A percentile compares a stretch with the other conserved stretches of the same genome.
These are phyloP conservation scores for Coemansia sp. DNA, from an alignment of 192 early-diverging fungal species.

Conservation along the genomic window DNA sequence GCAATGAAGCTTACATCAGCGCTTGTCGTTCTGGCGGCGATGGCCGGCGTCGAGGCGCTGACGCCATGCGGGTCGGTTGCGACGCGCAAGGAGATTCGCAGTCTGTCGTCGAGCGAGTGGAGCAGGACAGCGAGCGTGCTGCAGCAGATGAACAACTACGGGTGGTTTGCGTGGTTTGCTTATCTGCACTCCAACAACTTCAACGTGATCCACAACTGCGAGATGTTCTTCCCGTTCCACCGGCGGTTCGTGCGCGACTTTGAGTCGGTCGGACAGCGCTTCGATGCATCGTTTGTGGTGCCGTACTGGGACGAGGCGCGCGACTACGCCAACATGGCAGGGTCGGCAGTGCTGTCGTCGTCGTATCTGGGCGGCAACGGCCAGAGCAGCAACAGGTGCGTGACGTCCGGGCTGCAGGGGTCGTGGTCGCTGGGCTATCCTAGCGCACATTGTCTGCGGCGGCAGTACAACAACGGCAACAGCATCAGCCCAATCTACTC, in stretches of 20 bases:
- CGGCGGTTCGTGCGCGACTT: constrained; percentile 52
- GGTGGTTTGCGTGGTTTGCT: constrained; percentile 48
- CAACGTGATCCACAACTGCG: constrained; percentile 41
- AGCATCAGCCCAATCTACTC: constrained; percentile 44
- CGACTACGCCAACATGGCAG: constrained; percentile 50
- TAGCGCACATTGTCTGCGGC: constrained; percentile 43
- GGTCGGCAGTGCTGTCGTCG: constrained; percentile 33
- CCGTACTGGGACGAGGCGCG: constrained; percentile 58
- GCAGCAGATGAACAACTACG: constrained; percentile 27
- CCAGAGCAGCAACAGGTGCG: constrained; percentile 27
- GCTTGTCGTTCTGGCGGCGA: constrained; percentile 39
- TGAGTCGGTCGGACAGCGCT: constrained; percentile 44
- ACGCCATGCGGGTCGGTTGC: constrained; percentile 19
- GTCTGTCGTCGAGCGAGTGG: constrained; percentile 40
- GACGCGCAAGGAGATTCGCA: constrained; percentile 53
- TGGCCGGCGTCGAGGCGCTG: constrained; percentile 35
- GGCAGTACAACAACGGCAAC: constrained; percentile 51
- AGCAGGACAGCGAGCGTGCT: constrained; percentile 18
- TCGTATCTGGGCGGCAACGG: constrained; percentile 49
- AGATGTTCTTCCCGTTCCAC: constrained; percentile 56
- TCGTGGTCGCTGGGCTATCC: constrained; percentile 30
- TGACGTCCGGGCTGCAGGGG: constrained; percentile 29
- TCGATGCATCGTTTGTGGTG: constrained; percentile 34
- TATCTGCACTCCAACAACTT: constrained; percentile 40
- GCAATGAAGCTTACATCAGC: constrained; percentile 50